Conservation (phyloP, 2,329 filamentous ascomycete genomes). For the Emmonsiellopsis sp. region DNA sequence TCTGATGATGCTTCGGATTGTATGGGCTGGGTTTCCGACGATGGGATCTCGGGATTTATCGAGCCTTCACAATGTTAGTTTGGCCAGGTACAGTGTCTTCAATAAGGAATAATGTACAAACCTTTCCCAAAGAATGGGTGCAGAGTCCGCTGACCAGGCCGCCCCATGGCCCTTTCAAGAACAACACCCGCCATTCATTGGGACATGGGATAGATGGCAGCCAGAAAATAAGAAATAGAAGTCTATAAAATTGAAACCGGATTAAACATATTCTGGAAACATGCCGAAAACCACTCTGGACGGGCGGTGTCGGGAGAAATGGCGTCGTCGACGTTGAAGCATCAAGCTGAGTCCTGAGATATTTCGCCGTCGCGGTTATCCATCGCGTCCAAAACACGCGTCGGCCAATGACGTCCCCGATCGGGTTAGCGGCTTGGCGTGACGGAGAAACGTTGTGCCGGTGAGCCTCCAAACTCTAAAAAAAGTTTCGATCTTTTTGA, state of each 20-base stretch:
- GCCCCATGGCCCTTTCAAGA: conserved; percentile 28
- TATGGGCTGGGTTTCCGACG: neutral
- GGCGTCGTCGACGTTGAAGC: too few species aligned
- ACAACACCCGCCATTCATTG: conserved; percentile 2
- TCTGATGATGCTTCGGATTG: neutral
- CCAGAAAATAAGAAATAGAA: too few species aligned
- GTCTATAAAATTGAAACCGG: too few species aligned
- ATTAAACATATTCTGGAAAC: too few species aligned
- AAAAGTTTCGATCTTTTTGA: neutral
- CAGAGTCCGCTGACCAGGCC: conserved; percentile 28
- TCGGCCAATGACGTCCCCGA: neutral
- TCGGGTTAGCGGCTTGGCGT: conserved; percentile 1
- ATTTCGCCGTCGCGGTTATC: neutral
- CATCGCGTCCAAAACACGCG: conserved; percentile 1
- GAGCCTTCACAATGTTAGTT: conserved; percentile 2
- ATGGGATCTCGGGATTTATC: conserved; percentile 1
- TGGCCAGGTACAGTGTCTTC: neutral
- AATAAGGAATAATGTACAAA: conserved; percentile 13
- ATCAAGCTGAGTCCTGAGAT: too few species aligned
- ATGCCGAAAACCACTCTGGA: too few species aligned
- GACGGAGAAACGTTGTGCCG: neutral
- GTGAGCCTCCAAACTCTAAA: neutral
- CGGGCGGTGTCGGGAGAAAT: too few species aligned
- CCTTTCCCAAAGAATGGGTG: conserved; percentile 36
- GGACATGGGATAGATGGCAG: neutral